These are phyloP conservation scores for Chaetomium strumarium DNA, from an alignment of 2,329 filamentous ascomycete species.

Conservation along the genomic window DNA sequence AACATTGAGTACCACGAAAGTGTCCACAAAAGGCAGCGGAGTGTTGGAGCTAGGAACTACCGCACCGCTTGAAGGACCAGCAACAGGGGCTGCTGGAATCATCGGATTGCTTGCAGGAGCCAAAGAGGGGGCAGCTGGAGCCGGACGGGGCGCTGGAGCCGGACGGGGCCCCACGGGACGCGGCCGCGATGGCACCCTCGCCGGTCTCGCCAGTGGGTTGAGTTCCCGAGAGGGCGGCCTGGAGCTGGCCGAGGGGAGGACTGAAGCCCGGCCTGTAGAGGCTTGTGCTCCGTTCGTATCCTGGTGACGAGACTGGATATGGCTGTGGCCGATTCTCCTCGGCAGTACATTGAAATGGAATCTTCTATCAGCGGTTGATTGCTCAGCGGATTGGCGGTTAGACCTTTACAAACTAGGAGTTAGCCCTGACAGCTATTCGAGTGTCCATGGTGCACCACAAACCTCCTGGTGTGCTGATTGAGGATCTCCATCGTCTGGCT, in stretches of 20 bases:
- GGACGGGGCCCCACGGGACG: no score
- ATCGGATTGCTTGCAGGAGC: background rate
- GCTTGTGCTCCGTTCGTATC: background rate
- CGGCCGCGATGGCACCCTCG: background rate
- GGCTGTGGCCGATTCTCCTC: background rate
- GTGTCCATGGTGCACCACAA: background rate
- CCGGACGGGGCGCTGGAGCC: no score
- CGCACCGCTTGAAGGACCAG: no score
- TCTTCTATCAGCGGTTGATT: background rate
- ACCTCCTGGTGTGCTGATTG: constrained; percentile 4
- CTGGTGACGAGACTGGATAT: background rate
- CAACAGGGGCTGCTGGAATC: no score
- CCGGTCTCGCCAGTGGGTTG: background rate
- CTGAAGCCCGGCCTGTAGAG: background rate
- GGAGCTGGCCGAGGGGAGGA: background rate
- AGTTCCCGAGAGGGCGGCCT: background rate
- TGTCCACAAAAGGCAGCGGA: background rate
- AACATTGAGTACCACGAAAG: background rate
- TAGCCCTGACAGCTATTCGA: background rate
- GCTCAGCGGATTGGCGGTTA: background rate
- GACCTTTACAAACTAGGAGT: background rate
- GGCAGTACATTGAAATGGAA: background rate
- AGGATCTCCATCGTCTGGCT: constrained; percentile 4
- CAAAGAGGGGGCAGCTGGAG: no score
- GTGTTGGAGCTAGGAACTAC: background rate